Conservation (phyloP, 441 rosid species). For the Melastoma candidum region DNA sequence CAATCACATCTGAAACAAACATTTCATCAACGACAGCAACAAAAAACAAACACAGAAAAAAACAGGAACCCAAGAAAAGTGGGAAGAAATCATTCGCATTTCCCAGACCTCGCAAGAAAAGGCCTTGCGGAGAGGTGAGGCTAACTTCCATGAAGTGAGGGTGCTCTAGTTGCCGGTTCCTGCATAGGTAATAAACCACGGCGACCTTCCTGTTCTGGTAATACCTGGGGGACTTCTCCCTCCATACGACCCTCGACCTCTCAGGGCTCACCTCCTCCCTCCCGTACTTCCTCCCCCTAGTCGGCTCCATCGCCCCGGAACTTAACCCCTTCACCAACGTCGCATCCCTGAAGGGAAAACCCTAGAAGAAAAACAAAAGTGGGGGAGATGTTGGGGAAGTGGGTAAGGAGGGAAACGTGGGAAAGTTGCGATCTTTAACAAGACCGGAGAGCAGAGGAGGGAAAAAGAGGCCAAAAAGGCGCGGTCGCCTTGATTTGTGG, state of each 20-base stretch:
- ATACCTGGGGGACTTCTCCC: slow-evolving; percentile 78
- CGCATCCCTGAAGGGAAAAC: background rate
- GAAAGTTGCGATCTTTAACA: too few relatives aligned
- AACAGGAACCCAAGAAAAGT: background rate
- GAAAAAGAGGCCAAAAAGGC: too few relatives aligned
- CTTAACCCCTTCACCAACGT: background rate
- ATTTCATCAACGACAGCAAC: background rate
- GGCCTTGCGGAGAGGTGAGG: slow-evolving; percentile 65
- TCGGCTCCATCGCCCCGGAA: slow-evolving; percentile 39
- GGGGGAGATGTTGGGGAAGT: too few relatives aligned
- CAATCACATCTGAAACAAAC: slow-evolving; percentile 39
- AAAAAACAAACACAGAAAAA: background rate
- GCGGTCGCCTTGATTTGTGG: too few relatives aligned
- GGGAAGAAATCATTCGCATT: background rate
- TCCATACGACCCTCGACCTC: slow-evolving; percentile 82
- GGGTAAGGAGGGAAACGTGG: too few relatives aligned
- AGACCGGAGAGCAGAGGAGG: too few relatives aligned
- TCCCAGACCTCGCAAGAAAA: slow-evolving; percentile 58
- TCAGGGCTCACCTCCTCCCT: slow-evolving; percentile 66
- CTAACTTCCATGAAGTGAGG: slow-evolving; percentile 94
- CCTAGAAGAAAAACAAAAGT: slow-evolving; percentile 9
- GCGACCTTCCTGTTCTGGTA: slow-evolving; percentile 57
- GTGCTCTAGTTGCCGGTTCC: slow-evolving; percentile 92
- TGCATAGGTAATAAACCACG: slow-evolving; percentile 82
- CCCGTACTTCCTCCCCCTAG: slow-evolving; percentile 55